phyloP scores from a whole-genome alignment of 2,329 filamentous ascomycete genomes.

The Amphichorda felina region DNA sequence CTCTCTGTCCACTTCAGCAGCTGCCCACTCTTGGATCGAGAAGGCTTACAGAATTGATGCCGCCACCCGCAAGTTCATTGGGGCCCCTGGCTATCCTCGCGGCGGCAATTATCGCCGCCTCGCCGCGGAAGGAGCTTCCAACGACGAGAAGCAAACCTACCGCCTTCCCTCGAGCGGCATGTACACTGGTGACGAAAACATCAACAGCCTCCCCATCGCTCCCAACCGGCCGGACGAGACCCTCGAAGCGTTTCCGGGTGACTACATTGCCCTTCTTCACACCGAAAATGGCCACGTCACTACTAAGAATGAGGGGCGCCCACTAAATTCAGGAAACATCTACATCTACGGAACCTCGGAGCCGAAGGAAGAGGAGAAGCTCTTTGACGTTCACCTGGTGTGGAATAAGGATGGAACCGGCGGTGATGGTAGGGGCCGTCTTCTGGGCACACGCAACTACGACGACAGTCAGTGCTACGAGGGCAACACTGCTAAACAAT shows the following conservation, averaged over 20 bases:
- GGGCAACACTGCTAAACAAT: conserved; percentile 37
- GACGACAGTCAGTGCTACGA: conserved; percentile 91
- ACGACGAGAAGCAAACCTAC: conserved; percentile 30
- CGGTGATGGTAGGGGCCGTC: conserved; percentile 63
- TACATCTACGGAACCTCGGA: conserved; percentile 62
- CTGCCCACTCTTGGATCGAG: conserved; percentile 76
- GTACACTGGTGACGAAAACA: conserved; percentile 48
- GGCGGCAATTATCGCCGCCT: conserved; percentile 36
- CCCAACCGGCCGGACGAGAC: conserved; percentile 43
- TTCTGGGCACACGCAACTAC: conserved; percentile 69
- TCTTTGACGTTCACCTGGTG: conserved; percentile 54
- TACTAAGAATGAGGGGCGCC: conserved; percentile 45
- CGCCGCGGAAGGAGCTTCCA: conserved; percentile 33
- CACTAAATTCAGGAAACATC: conserved; percentile 55
- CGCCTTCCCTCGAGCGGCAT: conserved; percentile 52
- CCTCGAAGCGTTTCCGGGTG: conserved; percentile 48
- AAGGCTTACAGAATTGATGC: conserved; percentile 56
- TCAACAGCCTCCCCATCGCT: conserved; percentile 22
- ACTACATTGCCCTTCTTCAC: conserved; percentile 55
- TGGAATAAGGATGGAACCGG: conserved; percentile 77
- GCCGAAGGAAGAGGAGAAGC: conserved; percentile 35
- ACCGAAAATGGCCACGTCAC: conserved; percentile 70
- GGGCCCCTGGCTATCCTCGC: conserved; percentile 54
- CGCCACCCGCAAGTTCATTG: conserved; percentile 51
- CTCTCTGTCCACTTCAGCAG: conserved; percentile 15